Evolutionary conservation across 345 rosid species (phyloP).

Genomic region (Salix udensis): DNA sequence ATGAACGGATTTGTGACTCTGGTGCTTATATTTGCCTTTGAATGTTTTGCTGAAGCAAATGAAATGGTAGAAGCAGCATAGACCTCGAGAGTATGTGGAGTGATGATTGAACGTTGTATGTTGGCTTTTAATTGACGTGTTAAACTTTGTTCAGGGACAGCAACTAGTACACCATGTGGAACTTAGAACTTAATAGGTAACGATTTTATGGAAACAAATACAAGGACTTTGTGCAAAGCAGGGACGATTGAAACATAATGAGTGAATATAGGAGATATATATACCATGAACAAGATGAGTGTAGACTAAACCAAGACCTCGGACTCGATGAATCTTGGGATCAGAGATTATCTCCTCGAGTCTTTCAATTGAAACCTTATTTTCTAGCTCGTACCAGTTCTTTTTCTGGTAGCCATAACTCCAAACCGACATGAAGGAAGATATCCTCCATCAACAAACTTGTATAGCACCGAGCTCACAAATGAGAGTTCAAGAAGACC

Average conservation of each 20-base stretch:
- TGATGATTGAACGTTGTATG: too few species aligned
- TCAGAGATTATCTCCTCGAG: too few species aligned
- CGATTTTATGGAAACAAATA: conserved; percentile 44
- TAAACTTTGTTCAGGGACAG: too few species aligned
- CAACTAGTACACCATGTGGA: too few species aligned
- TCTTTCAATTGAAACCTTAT: conserved; percentile 35
- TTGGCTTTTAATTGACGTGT: too few species aligned
- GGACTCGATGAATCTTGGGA: too few species aligned
- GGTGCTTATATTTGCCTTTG: too few species aligned
- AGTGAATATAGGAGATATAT: conserved; percentile 36
- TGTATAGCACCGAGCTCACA: conserved; percentile 46
- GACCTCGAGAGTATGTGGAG: too few species aligned
- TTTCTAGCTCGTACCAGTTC: conserved; percentile 40
- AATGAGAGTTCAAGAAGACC: conserved; percentile 23
- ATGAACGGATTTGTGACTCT: too few species aligned
- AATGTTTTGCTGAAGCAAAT: too few species aligned
- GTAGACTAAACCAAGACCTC: conserved; percentile 42
- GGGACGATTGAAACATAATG: conserved; percentile 40
- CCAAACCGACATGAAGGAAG: conserved; percentile 52
- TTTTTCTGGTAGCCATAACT: conserved; percentile 35
- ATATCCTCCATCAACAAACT: conserved; percentile 45
- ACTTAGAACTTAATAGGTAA: conserved; percentile 33
- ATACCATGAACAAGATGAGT: conserved; percentile 43
- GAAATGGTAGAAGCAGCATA: too few species aligned
- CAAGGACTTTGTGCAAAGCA: conserved; percentile 32